Percentiles rank a stretch among this genome's conserved stretches.
Evolutionary conservation across 2,329 filamentous ascomycete species (phyloP).

Genomic region (Ceratocystis colombiana): DNA sequence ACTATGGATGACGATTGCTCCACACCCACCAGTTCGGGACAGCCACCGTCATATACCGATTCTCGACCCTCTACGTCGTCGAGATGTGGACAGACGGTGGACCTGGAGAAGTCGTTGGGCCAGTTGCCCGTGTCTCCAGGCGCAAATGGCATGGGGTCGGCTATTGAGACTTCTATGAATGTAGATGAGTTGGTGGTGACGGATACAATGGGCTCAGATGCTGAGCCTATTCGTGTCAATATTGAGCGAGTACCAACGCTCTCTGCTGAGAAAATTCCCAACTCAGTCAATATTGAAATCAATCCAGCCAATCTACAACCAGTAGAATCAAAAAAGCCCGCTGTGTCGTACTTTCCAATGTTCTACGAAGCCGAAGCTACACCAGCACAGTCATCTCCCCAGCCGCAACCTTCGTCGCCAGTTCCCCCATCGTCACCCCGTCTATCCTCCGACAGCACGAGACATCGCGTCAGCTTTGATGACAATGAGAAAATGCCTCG

Average conservation of each 20-base stretch:
- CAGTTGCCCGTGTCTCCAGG: neutral
- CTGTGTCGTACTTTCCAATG: slow-evolving; percentile 18
- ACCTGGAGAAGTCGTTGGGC: neutral
- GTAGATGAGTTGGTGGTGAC: neutral
- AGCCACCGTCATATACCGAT: slow-evolving; percentile 52
- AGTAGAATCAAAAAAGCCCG: neutral
- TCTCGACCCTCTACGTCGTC: slow-evolving; percentile 33
- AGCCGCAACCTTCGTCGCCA: neutral
- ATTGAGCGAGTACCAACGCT: slow-evolving; percentile 21
- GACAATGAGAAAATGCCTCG: slow-evolving; percentile 16
- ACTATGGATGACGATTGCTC: slow-evolving; percentile 58
- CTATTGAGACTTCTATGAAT: neutral
- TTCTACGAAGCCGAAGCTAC: slow-evolving; percentile 16
- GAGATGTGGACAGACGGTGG: neutral
- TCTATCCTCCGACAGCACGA: slow-evolving; percentile 15
- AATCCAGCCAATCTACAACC: slow-evolving; percentile 13
- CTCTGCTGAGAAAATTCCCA: slow-evolving; percentile 19
- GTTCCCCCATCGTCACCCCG: slow-evolving; percentile 16
- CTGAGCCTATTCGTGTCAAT: slow-evolving; percentile 18
- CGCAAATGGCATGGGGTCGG: neutral
- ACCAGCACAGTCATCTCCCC: neutral
- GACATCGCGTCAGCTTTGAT: slow-evolving; percentile 19
- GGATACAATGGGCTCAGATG: neutral
- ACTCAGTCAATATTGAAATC: slow-evolving; percentile 1
- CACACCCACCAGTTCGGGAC: slow-evolving; percentile 39